These are phyloP conservation scores for Talaromyces sp. DNA, from an alignment of 2,329 filamentous ascomycete genomes.

Conservation along the genomic window DNA sequence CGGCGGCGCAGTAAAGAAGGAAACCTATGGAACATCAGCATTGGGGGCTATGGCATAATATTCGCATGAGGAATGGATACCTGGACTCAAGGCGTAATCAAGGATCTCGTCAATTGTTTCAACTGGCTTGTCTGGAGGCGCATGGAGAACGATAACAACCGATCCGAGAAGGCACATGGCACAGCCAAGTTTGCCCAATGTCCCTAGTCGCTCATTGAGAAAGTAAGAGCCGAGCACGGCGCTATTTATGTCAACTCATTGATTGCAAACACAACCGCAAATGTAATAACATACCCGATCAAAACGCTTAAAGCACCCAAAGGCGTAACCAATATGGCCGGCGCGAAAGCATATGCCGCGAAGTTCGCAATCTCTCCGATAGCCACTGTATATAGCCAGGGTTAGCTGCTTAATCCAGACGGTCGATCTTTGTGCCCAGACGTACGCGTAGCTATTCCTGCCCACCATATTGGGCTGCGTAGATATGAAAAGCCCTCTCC, in stretches of 20 bases:
- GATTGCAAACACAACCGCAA: not conserved
- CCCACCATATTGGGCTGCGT: constrained; percentile 96
- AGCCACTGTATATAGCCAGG: constrained; percentile 58
- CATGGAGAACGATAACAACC: constrained; percentile 95
- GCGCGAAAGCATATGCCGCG: constrained; percentile 94
- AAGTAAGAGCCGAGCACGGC: constrained; percentile 95
- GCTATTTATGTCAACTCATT: constrained; percentile 38
- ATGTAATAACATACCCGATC: constrained; percentile 57
- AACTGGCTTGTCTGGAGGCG: constrained; percentile 88
- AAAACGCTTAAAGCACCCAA: constrained; percentile 89
- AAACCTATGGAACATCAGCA: constrained; percentile 58
- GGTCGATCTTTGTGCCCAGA: constrained; percentile 14
- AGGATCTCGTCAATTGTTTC: constrained; percentile 88
- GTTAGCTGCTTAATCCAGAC: not conserved
- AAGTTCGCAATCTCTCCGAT: constrained; percentile 95
- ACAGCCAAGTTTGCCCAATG: constrained; percentile 86
- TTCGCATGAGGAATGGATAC: constrained; percentile 49
- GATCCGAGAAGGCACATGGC: constrained; percentile 94
- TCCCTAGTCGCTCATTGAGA: constrained; percentile 82
- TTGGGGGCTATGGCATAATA: too few relatives aligned
- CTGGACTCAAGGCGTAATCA: constrained; percentile 81
- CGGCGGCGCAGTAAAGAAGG: constrained; percentile 73
- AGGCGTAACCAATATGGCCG: constrained; percentile 95
- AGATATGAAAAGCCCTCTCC: constrained; percentile 94
- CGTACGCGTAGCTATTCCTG: constrained; percentile 81